Evolutionary conservation across 305 asterid species (phyloP), one percentile per base, ranked within the genome.

Genomic region (Coffea humblotiana): DNA sequence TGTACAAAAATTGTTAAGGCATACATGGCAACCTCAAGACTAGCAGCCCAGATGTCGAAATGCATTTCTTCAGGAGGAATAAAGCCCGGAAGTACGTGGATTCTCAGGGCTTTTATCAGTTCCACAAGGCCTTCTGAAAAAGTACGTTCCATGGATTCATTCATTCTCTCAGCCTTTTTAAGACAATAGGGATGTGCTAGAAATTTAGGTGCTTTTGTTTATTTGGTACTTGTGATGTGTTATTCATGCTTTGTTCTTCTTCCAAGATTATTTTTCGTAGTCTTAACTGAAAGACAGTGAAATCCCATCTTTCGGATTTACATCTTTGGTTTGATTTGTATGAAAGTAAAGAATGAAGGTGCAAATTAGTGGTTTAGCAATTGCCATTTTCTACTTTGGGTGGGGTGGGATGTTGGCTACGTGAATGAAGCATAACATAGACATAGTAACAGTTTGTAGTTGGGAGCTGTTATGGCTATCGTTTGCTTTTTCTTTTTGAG

Each of bases 61-160:
- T 83, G 80, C 83, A 73, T 83, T 47, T 61, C 70, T 63, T 72
- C 58, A 48, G 79, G 79, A 83, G 68, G 81, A 18, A 73, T 65
- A 14, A 60, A 82, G 47, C 74, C 75, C 58, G 83, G 74, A 21
- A 77, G 56, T 72, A 32, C 83, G 80, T 83, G 88, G 91, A 76
- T 90, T 74, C 80, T 71, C 45, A 82, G 92, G 72, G 86, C 87
- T 27, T 48, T 90, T 51, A 88, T 91, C 69, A 83, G 88, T 18
- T 82, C 91, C 51, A 90, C 93, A 4, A 72, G 81, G 76, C 94
- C 92, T 25, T 87, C 84, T n/a, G 83, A 84, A 61, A 82, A 83
- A 80, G 97, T 92, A 78, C 86, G 90, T 73, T 37, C 19, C 15
- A 1, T 18, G 3, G 43, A 40, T 40, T 40, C 43, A 40, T 40